Conservation (phyloP, 2,329 filamentous ascomycete species). For the Penicillium brevicompactum region DNA sequence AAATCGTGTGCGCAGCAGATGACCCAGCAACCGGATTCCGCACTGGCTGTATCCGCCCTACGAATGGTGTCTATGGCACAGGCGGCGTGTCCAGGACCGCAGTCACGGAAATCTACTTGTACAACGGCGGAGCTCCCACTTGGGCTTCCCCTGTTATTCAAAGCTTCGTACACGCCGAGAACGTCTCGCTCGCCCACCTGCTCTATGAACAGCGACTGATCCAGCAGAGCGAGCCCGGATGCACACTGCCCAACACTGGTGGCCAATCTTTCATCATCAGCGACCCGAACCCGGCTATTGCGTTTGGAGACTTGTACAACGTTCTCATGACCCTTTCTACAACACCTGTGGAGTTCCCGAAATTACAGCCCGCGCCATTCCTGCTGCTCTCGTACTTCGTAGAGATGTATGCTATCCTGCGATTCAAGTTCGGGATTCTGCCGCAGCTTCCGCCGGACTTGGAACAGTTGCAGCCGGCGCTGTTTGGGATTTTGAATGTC, state of each 20-base stretch:
- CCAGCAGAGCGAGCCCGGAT: constrained; percentile 26
- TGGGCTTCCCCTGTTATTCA: constrained; percentile 53
- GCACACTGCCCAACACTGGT: constrained; percentile 33
- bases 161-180: constrained; percentile 54
- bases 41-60: constrained; percentile 57
- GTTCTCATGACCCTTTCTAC: constrained; percentile 31
- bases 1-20: constrained; percentile 52
- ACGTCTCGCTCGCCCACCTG: constrained; percentile 58
- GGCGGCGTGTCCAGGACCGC: constrained; percentile 42
- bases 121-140: constrained; percentile 39
- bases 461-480: constrained; percentile 33
- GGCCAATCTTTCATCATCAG: constrained; percentile 56
- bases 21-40: constrained; percentile 44
- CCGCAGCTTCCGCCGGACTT: constrained; percentile 30
- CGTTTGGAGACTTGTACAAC: constrained; percentile 36
- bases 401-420: constrained; percentile 35
- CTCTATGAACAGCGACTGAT: constrained; percentile 56
- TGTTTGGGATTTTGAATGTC: constrained; percentile 34
- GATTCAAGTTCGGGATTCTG: constrained; percentile 28
- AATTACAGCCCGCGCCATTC: constrained; percentile 27
- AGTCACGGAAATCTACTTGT: constrained; percentile 45
- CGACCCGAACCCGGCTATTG: constrained; percentile 50
- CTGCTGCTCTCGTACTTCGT: constrained; percentile 34
- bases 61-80: constrained; percentile 57
- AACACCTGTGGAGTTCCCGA: constrained; percentile 32